Conservation (phyloP, 1,139 yeast species). For the Ashbya aceris region DNA sequence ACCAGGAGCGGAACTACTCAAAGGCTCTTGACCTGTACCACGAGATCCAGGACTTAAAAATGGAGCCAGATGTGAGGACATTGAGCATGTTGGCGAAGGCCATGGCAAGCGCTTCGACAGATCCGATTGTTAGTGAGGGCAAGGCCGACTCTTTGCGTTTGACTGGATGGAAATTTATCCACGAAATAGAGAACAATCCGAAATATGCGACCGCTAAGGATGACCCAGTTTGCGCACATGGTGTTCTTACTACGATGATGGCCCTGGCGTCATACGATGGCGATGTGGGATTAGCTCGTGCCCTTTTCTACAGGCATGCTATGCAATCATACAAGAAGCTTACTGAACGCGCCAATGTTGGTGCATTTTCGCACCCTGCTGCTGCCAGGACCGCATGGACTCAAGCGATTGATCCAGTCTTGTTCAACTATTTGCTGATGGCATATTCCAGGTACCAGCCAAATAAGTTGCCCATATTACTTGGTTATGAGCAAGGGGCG, state of each 20-base stretch:
- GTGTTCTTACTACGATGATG: constrained; percentile 59
- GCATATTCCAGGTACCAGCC: constrained; percentile 43
- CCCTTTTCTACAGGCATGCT: constrained; percentile 51
- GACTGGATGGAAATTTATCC: constrained; percentile 64
- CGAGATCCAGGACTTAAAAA: constrained; percentile 48
- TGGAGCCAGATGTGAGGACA: constrained; percentile 41
- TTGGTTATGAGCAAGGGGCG: constrained; percentile 39
- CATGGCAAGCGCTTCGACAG: constrained; percentile 67
- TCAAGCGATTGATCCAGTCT: constrained; percentile 32
- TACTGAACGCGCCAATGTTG: constrained; percentile 26
- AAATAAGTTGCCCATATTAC: constrained; percentile 34
- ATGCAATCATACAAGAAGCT: constrained; percentile 32
- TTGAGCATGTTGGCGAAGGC: constrained; percentile 58
- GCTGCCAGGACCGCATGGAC: constrained; percentile 14
- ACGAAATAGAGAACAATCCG: constrained; percentile 47
- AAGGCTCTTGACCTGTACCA: constrained; percentile 66
- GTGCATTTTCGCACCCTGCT: constrained; percentile 1
- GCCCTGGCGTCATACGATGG: constrained; percentile 71
- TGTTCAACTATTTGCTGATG: constrained; percentile 47
- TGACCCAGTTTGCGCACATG: constrained; percentile 37
- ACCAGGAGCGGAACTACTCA: constrained; percentile 54
- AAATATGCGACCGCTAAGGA: constrained; percentile 8
- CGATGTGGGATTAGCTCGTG: constrained; percentile 66
- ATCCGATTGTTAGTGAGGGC: constrained; percentile 23
- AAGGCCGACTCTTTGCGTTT: constrained; percentile 22